Conservation (phyloP, 345 rosid species). For the Lagerstroemia speciosa region DNA sequence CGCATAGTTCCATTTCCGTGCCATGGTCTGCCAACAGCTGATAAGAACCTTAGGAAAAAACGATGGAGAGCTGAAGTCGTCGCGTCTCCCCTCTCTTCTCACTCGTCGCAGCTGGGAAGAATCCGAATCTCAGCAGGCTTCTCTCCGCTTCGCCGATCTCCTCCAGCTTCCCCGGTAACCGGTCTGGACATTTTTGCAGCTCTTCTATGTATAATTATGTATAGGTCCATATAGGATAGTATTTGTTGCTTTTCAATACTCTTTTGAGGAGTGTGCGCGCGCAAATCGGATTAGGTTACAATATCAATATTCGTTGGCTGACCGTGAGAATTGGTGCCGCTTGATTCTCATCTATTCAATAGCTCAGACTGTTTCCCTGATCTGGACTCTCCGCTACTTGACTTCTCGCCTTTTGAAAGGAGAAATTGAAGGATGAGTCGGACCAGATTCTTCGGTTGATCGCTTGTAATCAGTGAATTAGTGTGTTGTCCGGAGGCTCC, state of each 20-base stretch:
- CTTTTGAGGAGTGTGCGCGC: neutral
- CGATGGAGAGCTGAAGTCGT: neutral
- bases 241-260: neutral
- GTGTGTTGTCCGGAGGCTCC: neutral
- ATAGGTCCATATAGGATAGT: neutral
- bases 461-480: neutral
- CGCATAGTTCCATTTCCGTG: neutral
- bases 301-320: neutral
- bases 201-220: neutral
- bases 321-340: neutral
- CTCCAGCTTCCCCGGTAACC: constrained; percentile 7
- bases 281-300: neutral
- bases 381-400: neutral
- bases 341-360: neutral
- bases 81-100: neutral
- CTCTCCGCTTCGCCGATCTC: neutral
- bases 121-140: neutral
- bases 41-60: neutral
- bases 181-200: constrained; percentile 1
- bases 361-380: neutral
- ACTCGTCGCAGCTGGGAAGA: neutral
- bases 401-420: neutral
- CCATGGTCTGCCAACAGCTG: neutral
- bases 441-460: neutral
- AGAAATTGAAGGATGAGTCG: neutral